Evolutionary conservation across 225 moss, liverwort and hornwort genomes (phyloP), one percentile per base, ranked within the genome.

Genomic region (Pseudisothecium myosuroides): DNA sequence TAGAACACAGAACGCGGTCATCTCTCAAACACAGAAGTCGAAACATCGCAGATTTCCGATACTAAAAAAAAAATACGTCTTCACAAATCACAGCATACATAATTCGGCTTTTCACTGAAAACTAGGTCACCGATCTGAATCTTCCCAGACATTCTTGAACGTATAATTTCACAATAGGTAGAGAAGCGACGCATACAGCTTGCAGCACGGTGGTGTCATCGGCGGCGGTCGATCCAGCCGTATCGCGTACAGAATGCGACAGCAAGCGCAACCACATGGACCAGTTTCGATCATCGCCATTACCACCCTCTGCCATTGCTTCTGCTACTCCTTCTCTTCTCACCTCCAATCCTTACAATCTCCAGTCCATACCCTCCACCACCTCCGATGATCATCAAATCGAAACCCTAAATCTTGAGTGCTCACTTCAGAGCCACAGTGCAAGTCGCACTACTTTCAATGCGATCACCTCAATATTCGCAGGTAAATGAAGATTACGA

Each of bases 211-310:
- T 91, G 39, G 85, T 50, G 89, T 98, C 95, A 58, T 97, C 98
- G 15, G 93, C 82, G 59, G 95, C 90, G 29, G 91, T 73, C 55
- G 93, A 88, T 61, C 89, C 94, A 36, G 93, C 92, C 49, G 94
- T 90, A 82, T 97, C 98, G 72, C 96, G 95, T 84, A 98, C 95
- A 24, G 93, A 96, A 81, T 95, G 94, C n/a, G 97, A 97, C 68
- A 98, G 78, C 86, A 97, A 90, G 78, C 97, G 96, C 88, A 98
- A 90, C 93, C 93, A 98, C 87, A 94, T 92, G 59, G 95, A 84
- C 95, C 95, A 95, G 83, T 91, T 95, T 61, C 89, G 89, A 31
- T 95, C 95, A 27, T 86, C 90, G 14, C 92, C 84, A 82, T 89
- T 89, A 9, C 92, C 92, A 23, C 86, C 89, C 76, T 91, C 94